These are phyloP conservation scores for Lactarius sp. DNA, from an alignment of 768 basidiomycete genomes.

Conservation along the genomic window DNA sequence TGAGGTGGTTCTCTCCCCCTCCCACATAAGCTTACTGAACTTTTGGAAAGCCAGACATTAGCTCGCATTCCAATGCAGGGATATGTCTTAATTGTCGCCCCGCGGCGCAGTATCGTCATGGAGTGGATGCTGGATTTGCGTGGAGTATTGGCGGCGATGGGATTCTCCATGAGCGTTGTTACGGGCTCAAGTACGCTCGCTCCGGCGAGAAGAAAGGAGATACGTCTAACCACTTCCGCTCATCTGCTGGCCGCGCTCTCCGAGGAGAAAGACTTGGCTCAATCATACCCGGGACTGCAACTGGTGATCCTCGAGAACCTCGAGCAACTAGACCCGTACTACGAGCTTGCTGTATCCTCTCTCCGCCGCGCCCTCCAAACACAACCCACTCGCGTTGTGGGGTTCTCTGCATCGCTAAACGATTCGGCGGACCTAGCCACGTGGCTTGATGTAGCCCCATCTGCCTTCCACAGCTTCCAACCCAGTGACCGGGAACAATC, in stretches of 20 bases:
- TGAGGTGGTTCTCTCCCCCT: slow-evolving; percentile 36
- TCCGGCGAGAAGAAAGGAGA: slow-evolving; percentile 38
- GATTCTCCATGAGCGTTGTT: slow-evolving; percentile 39
- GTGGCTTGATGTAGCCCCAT: slow-evolving; percentile 73
- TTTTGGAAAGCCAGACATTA: slow-evolving; percentile 50
- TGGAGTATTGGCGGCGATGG: slow-evolving; percentile 34
- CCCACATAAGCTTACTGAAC: slow-evolving; percentile 17
- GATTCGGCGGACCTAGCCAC: slow-evolving; percentile 76
- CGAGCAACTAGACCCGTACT: slow-evolving; percentile 72
- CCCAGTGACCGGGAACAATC: slow-evolving; percentile 82
- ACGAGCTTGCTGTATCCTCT: slow-evolving; percentile 79
- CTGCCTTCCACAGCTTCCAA: slow-evolving; percentile 67
- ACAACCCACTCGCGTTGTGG: slow-evolving; percentile 65
- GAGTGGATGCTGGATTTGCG: slow-evolving; percentile 55
- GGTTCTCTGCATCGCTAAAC: slow-evolving; percentile 69
- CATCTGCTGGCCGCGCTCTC: slow-evolving; percentile 45
- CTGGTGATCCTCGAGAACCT: slow-evolving; percentile 81
- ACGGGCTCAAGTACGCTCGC: slow-evolving; percentile 34
- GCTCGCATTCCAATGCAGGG: slow-evolving; percentile 38
- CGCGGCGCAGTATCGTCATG: slow-evolving; percentile 49
- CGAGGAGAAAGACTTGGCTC: slow-evolving; percentile 27
- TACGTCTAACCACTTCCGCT: slow-evolving; percentile 55
- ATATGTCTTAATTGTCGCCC: slow-evolving; percentile 61
- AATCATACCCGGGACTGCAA: slow-evolving; percentile 41
- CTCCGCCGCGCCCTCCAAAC: slow-evolving; percentile 61